A percentile compares a stretch with the other conserved stretches of the same genome.
Conservation (phyloP, 2,329 filamentous ascomycete genomes). For the Ophiostoma sp. region DNA sequence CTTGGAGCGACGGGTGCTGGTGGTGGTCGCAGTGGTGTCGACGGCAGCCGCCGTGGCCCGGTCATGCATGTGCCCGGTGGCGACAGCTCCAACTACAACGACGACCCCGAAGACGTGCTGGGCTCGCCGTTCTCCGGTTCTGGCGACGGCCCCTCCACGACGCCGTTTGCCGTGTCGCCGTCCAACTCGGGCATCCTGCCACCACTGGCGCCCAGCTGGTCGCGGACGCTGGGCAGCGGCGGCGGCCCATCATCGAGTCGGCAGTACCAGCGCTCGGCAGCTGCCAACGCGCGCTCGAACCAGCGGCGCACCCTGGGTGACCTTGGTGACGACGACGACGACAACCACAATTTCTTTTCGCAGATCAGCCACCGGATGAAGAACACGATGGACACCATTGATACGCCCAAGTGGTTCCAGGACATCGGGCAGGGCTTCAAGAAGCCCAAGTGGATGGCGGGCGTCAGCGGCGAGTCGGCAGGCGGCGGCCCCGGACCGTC, state of each 20-base stretch:
- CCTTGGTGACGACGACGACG: conserved; percentile 45
- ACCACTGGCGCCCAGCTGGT: conserved; percentile 18
- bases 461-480: conserved; percentile 43
- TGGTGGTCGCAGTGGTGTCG: conserved; percentile 27
- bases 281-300: not conserved
- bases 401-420: conserved; percentile 76
- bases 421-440: conserved; percentile 65
- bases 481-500: conserved; percentile 22
- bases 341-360: conserved; percentile 77
- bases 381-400: conserved; percentile 84
- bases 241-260: conserved; percentile 25
- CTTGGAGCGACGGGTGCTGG: conserved; percentile 36
- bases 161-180: conserved; percentile 43
- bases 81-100: conserved; percentile 32
- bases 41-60: conserved; percentile 30
- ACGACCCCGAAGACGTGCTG: conserved; percentile 19
- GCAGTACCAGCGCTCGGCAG: not conserved
- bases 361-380: conserved; percentile 78
- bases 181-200: conserved; percentile 27
- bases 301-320: conserved; percentile 26
- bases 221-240: conserved; percentile 31
- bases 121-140: not conserved
- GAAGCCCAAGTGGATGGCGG: conserved; percentile 76
- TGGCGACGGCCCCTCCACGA: conserved; percentile 36
- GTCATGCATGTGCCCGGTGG: conserved; percentile 36